phyloP scores from a whole-genome alignment of 2,329 filamentous ascomycete genomes.

The Aureobasidium sp. region DNA sequence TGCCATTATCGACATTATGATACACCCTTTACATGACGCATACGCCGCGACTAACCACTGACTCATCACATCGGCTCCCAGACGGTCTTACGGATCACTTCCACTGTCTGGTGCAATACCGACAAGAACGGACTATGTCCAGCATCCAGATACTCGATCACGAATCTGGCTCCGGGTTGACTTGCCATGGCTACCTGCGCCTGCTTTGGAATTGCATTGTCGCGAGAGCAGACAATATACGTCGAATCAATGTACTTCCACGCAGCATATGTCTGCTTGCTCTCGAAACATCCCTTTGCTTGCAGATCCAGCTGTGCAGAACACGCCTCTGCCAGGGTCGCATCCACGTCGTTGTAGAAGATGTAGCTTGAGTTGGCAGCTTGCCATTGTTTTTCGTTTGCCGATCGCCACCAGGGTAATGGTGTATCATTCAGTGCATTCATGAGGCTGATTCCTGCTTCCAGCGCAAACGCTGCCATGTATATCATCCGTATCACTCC shows the following conservation, averaged over 20 bases:
- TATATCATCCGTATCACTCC: conserved; percentile 23
- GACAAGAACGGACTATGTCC: conserved; percentile 23
- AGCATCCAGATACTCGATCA: conserved; percentile 20
- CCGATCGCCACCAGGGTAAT: conserved; percentile 9
- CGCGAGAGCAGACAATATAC: conserved; percentile 34
- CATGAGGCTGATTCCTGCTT: conserved; percentile 18
- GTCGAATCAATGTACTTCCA: conserved; percentile 34
- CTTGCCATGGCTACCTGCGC: conserved; percentile 32
- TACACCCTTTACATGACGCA: neutral
- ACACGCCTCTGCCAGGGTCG: conserved; percentile 18
- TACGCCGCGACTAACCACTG: neutral
- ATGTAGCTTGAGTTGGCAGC: conserved; percentile 16
- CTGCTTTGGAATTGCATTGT: conserved; percentile 30
- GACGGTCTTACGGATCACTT: conserved; percentile 13
- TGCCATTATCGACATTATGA: neutral
- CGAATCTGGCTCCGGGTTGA: conserved; percentile 16
- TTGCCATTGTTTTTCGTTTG: conserved; percentile 9
- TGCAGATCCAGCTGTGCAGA: conserved; percentile 23
- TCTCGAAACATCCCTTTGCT: conserved; percentile 21
- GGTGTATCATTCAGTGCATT: conserved; percentile 16
- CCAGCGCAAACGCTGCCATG: conserved; percentile 21
- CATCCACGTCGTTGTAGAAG: conserved; percentile 31
- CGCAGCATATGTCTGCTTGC: conserved; percentile 25
- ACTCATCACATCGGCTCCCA: conserved; percentile 11
- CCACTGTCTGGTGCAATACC: conserved; percentile 20